phyloP scores from a whole-genome alignment of 2,329 filamentous ascomycete genomes.

The Cordyceps farinosa region DNA sequence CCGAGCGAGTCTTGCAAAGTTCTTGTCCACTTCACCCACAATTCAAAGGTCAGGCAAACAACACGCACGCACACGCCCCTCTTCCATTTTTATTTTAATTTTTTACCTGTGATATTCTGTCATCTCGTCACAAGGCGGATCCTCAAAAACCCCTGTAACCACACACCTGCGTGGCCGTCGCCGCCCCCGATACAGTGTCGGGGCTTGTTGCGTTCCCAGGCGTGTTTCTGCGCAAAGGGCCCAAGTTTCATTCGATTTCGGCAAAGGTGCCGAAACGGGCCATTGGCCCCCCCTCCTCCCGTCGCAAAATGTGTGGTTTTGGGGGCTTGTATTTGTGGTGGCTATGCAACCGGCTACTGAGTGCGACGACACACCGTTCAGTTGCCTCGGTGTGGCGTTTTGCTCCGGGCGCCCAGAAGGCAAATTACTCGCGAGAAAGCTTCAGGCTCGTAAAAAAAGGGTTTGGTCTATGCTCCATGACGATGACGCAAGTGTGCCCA shows the following conservation, averaged over 20 bases:
- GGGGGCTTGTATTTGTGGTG: not conserved
- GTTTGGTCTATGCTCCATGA: not conserved
- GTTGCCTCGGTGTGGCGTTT: not conserved
- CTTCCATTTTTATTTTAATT: not conserved
- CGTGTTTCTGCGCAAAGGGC: not conserved
- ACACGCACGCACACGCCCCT: not conserved
- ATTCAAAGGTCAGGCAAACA: not conserved
- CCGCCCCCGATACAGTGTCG: not conserved
- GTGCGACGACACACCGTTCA: too few relatives aligned
- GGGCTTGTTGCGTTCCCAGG: not conserved
- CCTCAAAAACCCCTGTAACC: not conserved
- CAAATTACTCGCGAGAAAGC: conserved; percentile 1
- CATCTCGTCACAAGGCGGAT: conserved; percentile 2
- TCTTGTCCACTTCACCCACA: not conserved
- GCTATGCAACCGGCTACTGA: not conserved
- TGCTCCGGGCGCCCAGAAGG: too few relatives aligned
- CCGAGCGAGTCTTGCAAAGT: not conserved
- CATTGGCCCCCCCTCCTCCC: not conserved
- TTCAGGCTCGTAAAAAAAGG: not conserved
- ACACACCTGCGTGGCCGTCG: not conserved
- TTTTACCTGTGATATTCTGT: not conserved
- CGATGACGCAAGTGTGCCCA: not conserved
- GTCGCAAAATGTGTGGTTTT: too few relatives aligned
- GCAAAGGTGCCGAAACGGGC: not conserved
- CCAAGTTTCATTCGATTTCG: not conserved